These are phyloP conservation scores for Trichophyton equinum DNA, from an alignment of 2,329 filamentous ascomycete genomes.

Conservation along the genomic window DNA sequence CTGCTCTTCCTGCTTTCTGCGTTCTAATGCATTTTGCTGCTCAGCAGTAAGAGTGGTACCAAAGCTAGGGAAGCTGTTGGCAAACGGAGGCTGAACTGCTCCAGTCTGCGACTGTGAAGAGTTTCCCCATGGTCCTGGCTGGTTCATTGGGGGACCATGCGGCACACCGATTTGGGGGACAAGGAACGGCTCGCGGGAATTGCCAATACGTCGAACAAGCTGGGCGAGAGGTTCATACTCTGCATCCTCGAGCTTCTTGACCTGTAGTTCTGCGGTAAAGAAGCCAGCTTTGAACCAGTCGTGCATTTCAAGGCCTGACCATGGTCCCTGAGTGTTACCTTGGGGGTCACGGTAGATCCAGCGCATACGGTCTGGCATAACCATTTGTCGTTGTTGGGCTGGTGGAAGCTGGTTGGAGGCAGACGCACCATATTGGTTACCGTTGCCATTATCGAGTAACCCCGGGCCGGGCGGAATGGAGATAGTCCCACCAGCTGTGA, in stretches of 20 bases:
- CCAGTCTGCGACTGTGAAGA: constrained; percentile 42
- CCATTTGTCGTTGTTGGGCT: constrained; percentile 73
- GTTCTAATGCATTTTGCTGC: constrained; percentile 93
- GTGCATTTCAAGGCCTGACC: constrained; percentile 96
- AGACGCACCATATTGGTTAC: constrained; percentile 19
- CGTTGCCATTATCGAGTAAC: constrained; percentile 22
- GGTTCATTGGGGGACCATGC: constrained; percentile 58
- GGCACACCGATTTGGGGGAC: constrained; percentile 94
- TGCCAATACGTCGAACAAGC: constrained; percentile 87
- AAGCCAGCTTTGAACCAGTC: constrained; percentile 99
- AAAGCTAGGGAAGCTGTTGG: constrained; percentile 88
- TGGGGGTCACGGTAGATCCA: constrained; percentile 98
- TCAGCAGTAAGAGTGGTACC: constrained; percentile 92
- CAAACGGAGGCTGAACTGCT: constrained; percentile 73
- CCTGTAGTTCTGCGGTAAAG: constrained; percentile 85
- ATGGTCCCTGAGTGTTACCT: constrained; percentile 82
- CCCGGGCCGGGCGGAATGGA: constrained; percentile 22
- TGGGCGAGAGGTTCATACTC: constrained; percentile 94
- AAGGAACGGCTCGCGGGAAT: constrained; percentile 91
- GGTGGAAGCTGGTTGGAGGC: constrained; percentile 56
- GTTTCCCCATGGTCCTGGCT: constrained; percentile 38
- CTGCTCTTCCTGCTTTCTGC: constrained; percentile 95
- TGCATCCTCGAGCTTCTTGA: constrained; percentile 84
- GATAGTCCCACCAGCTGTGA: constrained; percentile 20
- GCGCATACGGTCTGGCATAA: constrained; percentile 97